Evolutionary conservation across 164 flowering plant genomes (phyloP).

Genomic region (Brasenia schreberi): DNA sequence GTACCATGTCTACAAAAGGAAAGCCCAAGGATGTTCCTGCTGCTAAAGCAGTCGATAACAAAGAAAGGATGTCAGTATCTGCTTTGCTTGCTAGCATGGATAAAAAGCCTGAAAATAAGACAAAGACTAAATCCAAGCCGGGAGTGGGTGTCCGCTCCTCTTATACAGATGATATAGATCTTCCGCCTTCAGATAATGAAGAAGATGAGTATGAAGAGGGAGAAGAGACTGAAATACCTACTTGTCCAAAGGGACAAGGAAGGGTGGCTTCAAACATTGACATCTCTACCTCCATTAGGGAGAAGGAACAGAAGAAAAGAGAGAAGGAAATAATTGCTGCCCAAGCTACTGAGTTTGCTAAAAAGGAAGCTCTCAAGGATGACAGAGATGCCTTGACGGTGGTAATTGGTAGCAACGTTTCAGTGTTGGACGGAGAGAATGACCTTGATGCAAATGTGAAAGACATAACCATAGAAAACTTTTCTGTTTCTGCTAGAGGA

Average conservation of each 20-base stretch:
- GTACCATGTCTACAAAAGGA: conserved; percentile 34
- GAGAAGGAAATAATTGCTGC: conserved; percentile 52
- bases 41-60: conserved; percentile 7
- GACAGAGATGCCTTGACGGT: conserved; percentile 58
- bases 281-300: conserved; percentile 26
- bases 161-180: conserved; percentile 64
- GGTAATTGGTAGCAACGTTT: conserved; percentile 8
- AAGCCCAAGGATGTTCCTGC: conserved; percentile 7
- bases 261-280: conserved; percentile 12
- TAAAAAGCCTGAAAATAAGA: conserved; percentile 49
- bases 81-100: conserved; percentile 84
- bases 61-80: conserved; percentile 51
- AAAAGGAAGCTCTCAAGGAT: conserved; percentile 58
- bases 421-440: conserved; percentile 4
- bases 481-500: conserved; percentile 12
- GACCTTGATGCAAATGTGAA: conserved; percentile 13
- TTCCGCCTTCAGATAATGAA: conserved; percentile 57
- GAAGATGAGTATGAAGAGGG: conserved; percentile 32
- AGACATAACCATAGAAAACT: conserved; percentile 11
- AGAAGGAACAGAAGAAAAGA: conserved; percentile 63
- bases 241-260: background rate
- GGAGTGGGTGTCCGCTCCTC: conserved; percentile 24
- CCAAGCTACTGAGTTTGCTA: conserved; percentile 38
- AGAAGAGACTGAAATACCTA: conserved; percentile 5
- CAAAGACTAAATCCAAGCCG: conserved; percentile 29